These are phyloP conservation scores for Zasmidium cellare DNA, from an alignment of 2,329 filamentous ascomycete species.

Conservation along the genomic window DNA sequence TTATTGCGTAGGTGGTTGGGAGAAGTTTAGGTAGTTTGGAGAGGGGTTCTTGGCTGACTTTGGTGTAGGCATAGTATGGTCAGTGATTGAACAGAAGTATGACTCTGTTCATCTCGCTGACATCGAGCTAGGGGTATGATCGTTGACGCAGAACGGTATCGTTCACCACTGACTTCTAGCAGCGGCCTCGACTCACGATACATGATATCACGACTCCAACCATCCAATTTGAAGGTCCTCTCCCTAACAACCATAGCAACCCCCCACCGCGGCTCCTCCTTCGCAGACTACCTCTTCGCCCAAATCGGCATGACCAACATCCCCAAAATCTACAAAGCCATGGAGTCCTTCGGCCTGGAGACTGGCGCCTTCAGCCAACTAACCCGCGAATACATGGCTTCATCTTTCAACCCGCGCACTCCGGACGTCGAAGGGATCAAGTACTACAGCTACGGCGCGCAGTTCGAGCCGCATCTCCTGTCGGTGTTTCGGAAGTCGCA, in stretches of 20 bases:
- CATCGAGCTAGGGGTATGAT: constrained; percentile 21
- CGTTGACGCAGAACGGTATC: neutral
- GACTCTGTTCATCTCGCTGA: constrained; percentile 8
- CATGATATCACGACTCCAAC: constrained; percentile 61
- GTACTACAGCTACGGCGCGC: constrained; percentile 66
- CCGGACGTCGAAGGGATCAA: constrained; percentile 56
- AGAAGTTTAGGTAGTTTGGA: too few relatives aligned
- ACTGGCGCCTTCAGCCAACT: constrained; percentile 63
- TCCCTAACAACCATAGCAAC: constrained; percentile 64
- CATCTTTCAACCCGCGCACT: constrained; percentile 60
- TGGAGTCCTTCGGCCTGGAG: constrained; percentile 57
- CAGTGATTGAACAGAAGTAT: neutral
- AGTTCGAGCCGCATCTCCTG: constrained; percentile 55
- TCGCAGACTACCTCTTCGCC: constrained; percentile 62
- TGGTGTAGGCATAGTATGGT: constrained; percentile 21
- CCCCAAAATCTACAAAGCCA: constrained; percentile 56
- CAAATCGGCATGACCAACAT: constrained; percentile 55
- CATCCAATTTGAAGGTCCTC: constrained; percentile 71
- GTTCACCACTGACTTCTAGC: constrained; percentile 7
- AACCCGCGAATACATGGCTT: constrained; percentile 58
- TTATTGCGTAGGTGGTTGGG: constrained; percentile 60
- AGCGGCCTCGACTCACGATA: constrained; percentile 65
- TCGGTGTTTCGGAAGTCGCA: constrained; percentile 60
- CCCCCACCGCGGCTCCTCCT: constrained; percentile 61
- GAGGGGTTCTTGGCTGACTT: constrained; percentile 14